Conservation (phyloP, 164 flowering plant species). For the Paratinospora sagittata region DNA sequence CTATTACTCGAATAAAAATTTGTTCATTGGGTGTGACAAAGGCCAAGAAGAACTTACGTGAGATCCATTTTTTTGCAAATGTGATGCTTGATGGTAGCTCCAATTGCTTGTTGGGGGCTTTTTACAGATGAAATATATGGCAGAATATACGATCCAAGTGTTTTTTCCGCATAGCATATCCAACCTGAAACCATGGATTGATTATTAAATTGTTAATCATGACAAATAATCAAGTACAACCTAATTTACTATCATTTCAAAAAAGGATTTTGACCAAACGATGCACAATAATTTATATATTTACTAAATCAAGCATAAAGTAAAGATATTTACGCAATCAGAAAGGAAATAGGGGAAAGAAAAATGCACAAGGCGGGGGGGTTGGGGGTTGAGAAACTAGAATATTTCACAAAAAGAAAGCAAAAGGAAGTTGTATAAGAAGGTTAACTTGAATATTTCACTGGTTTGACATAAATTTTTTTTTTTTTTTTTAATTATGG, state of each 20-base stretch:
- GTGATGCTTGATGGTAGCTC: slow-evolving; percentile 69
- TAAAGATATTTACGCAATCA: too few relatives aligned
- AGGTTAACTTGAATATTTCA: too few relatives aligned
- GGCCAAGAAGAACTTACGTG: slow-evolving; percentile 28
- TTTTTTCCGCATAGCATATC: slow-evolving; percentile 98
- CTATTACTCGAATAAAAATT: background rate
- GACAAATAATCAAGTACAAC: background rate
- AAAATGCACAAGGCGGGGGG: too few relatives aligned
- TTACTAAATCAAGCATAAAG: too few relatives aligned
- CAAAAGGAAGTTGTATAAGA: too few relatives aligned
- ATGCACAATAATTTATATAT: background rate
- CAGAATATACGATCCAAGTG: slow-evolving; percentile 80
- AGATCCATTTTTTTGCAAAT: slow-evolving; percentile 57
- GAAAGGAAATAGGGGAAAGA: too few relatives aligned
- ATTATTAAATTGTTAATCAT: background rate
- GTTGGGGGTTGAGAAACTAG: too few relatives aligned
- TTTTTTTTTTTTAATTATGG: too few relatives aligned
- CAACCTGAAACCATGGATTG: slow-evolving; percentile 52
- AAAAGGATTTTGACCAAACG: background rate
- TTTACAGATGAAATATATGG: slow-evolving; percentile 89
- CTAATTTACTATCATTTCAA: background rate
- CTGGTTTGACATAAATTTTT: too few relatives aligned
- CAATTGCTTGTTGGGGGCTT: slow-evolving; percentile 95
- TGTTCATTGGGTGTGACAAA: background rate
- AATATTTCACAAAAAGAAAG: too few relatives aligned